Evolutionary conservation across 805 yeast species (phyloP), one percentile per base, ranked within the genome.

Genomic region (Debaryomyces tyrocola): DNA sequence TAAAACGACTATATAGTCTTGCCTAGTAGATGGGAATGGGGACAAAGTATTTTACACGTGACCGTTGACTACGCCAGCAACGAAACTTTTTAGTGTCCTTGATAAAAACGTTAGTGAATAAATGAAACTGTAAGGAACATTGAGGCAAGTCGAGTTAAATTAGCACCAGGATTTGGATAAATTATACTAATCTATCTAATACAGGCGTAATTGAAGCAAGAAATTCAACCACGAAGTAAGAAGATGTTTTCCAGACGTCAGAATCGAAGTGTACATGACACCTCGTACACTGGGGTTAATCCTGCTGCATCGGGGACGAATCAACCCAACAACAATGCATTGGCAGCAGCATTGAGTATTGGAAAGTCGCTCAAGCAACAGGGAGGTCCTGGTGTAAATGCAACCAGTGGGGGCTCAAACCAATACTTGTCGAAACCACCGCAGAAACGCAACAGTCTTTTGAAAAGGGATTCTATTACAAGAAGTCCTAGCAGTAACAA

Each of bases 321-420:
- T 43, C 72, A 69, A 46, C 77, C 77, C 17, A 64, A 56, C 51
- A 57, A 62, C 38, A 59, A 60, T 37, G 78, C 78, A 15, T 56
- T 67, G 59, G 78, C 78, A 4, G 78, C 78, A 4, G 78, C 78
- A 1, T 55, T 69, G 40, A 66, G 75, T 27, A 73, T 73, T 49
- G 78, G 78, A 14, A 59, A 71, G 15, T 10, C 39, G 9, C 10
- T 34, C 37, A 34, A 44, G 20, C 44, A 33, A n/a, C 12, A 24
- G n/a, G 27, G 12, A 10, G 17, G 8, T 12, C 11, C 7, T 15
- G 20, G 17, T 4, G 33, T 17, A 4, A 5, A 18, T 17, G 15
- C 29, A 6, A 3, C 20, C 7, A 12, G n/a, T 8, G 18, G n/a
- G 9, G 27, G n/a, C 20, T 20, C 41, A 6, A 18, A 29, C 12